phyloP scores from a whole-genome alignment of 352 stramenopile genomes.

The Pythium sp. region DNA sequence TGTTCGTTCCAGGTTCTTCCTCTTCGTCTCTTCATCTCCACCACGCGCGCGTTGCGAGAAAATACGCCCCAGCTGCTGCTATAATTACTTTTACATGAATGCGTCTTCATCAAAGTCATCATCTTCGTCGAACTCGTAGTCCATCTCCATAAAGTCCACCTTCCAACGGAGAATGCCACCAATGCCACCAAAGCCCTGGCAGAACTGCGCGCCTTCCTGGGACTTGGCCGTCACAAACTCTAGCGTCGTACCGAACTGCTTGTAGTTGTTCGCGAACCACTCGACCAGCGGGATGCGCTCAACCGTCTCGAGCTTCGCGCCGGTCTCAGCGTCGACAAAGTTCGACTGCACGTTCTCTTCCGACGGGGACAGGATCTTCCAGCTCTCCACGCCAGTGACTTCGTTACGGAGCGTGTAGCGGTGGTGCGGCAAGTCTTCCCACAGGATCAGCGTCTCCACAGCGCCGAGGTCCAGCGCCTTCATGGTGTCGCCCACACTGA shows the following conservation, averaged over 20 bases:
- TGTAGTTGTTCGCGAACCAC: constrained; percentile 99
- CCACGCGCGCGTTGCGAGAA: not conserved
- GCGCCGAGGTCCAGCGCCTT: constrained; percentile 97
- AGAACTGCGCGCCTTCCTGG: constrained; percentile 99
- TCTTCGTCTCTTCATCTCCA: not conserved
- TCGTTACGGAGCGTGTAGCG: constrained; percentile 95
- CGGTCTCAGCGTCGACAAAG: constrained; percentile 95
- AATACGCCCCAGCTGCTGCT: constrained; percentile 16
- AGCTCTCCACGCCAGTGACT: constrained; percentile 80
- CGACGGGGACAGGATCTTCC: constrained; percentile 74
- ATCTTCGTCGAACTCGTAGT: constrained; percentile 91
- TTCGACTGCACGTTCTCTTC: constrained; percentile 94
- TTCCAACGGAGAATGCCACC: constrained; percentile 98
- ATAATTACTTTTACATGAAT: constrained; percentile 87
- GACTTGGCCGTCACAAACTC: constrained; percentile 99
- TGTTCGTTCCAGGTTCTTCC: not conserved
- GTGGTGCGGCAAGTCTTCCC: constrained; percentile 97
- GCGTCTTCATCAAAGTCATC: constrained; percentile 86
- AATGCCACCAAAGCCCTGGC: constrained; percentile 99
- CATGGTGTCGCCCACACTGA: constrained; percentile 98
- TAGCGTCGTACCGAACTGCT: constrained; percentile 97
- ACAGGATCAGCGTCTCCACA: constrained; percentile 99
- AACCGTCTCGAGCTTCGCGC: constrained; percentile 96
- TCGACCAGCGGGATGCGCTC: constrained; percentile 97
- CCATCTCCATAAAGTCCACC: constrained; percentile 98